Evolutionary conservation across 345 rosid genomes (phyloP).

Genomic region (Citrus mangshanensis): DNA sequence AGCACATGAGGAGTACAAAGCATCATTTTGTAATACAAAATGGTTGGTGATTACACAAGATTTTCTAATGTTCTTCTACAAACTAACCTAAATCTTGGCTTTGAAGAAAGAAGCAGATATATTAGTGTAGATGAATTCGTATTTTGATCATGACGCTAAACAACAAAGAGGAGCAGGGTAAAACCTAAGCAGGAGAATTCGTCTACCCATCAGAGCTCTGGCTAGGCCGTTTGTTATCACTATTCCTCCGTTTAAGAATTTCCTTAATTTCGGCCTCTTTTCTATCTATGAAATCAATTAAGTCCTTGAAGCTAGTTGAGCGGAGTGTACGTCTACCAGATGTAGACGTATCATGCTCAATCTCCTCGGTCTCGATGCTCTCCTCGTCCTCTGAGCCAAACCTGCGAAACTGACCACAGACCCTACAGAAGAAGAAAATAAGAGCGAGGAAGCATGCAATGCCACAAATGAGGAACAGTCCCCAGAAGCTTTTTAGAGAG

Average conservation of each 20-base stretch:
- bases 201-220: constrained; percentile 33
- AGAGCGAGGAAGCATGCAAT: constrained; percentile 58
- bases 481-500: constrained; percentile 80
- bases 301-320: constrained; percentile 46
- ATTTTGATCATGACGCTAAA: neutral
- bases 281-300: constrained; percentile 57
- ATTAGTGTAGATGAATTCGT: neutral
- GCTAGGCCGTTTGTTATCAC: constrained; percentile 33
- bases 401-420: constrained; percentile 54
- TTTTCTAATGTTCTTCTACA: neutral
- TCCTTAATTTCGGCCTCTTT: constrained; percentile 54
- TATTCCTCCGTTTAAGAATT: constrained; percentile 48
- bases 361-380: constrained; percentile 30
- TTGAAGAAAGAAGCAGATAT: neutral
- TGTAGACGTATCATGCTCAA: constrained; percentile 44
- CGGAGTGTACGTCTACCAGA: constrained; percentile 27
- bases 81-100: neutral
- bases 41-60: neutral
- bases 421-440: constrained; percentile 44
- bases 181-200: constrained; percentile 28
- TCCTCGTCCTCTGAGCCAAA: constrained; percentile 44
- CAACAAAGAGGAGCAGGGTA: neutral
- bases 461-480: constrained; percentile 80
- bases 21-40: constrained; percentile 2
- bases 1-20: neutral